These are phyloP conservation scores for Fusarium sp. DNA, from an alignment of 2,329 filamentous ascomycete species.

Conservation along the genomic window DNA sequence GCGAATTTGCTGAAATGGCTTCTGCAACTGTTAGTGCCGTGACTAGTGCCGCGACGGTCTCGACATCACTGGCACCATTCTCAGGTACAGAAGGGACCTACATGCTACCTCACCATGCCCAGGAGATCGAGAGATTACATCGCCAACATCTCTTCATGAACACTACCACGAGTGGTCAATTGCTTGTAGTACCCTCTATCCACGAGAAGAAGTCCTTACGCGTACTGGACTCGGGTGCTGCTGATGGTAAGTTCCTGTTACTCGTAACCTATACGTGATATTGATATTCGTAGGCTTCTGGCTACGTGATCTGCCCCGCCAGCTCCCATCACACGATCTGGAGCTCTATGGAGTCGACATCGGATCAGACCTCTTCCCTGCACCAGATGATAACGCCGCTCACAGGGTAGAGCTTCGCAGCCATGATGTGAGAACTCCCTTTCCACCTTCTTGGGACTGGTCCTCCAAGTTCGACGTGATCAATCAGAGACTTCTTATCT, in stretches of 20 bases:
- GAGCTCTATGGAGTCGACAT: background rate
- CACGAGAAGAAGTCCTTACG: background rate
- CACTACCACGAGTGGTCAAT: background rate
- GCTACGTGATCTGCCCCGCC: background rate
- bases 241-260: background rate
- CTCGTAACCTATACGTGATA: accelerated
- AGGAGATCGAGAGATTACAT: background rate
- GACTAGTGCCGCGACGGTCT: background rate
- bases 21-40: background rate
- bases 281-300: background rate
- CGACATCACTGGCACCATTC: background rate
- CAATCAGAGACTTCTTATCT: background rate
- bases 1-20: background rate
- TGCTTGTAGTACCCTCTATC: background rate
- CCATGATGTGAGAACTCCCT: background rate
- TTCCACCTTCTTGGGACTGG: background rate
- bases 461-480: background rate
- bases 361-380: background rate
- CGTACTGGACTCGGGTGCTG: background rate
- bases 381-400: accelerated
- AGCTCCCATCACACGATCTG: background rate
- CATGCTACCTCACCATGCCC: background rate
- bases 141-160: background rate
- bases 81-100: background rate
- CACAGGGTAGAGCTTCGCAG: background rate